A percentile compares a stretch with the other conserved stretches of the same genome.
These are phyloP conservation scores for Phalaenopsis aphrodite DNA, from an alignment of 106 monocot genomes.

Conservation along the genomic window DNA sequence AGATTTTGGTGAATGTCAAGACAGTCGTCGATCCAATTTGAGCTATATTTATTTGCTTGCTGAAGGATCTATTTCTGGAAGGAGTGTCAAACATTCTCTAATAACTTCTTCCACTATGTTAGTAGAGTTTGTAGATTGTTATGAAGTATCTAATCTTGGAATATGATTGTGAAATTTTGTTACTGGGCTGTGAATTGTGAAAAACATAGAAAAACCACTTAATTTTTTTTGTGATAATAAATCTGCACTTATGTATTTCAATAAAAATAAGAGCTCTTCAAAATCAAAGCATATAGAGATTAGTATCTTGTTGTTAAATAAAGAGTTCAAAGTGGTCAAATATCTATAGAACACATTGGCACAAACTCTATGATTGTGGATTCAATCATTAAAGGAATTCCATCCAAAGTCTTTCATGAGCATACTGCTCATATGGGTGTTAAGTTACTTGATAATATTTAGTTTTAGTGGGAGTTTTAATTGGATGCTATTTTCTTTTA, in stretches of 20 bases:
- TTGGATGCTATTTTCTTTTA: background rate
- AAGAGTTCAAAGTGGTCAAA: background rate
- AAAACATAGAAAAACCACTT: background rate
- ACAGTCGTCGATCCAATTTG: background rate
- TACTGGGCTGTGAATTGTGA: background rate
- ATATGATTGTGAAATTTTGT: background rate
- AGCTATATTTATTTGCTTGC: background rate
- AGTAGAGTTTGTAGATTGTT: background rate
- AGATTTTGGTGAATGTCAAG: background rate
- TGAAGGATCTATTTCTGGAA: background rate
- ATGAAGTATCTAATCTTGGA: background rate
- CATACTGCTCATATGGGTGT: background rate
- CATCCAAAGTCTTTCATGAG: background rate
- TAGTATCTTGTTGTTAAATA: too few species aligned
- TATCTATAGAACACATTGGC: background rate
- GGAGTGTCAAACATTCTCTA: background rate
- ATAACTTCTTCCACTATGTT: background rate
- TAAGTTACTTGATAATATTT: background rate
- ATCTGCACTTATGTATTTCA: background rate
- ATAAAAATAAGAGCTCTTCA: background rate
- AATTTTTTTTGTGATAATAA: slow-evolving; percentile 2
- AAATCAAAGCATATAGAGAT: too few species aligned
- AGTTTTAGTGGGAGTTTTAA: background rate
- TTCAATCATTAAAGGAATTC: background rate
- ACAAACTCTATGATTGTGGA: background rate